Base-by-base conservation (phyloP, 805 yeast genomes). In the Wickerhamiella alocasiicola region DNA sequence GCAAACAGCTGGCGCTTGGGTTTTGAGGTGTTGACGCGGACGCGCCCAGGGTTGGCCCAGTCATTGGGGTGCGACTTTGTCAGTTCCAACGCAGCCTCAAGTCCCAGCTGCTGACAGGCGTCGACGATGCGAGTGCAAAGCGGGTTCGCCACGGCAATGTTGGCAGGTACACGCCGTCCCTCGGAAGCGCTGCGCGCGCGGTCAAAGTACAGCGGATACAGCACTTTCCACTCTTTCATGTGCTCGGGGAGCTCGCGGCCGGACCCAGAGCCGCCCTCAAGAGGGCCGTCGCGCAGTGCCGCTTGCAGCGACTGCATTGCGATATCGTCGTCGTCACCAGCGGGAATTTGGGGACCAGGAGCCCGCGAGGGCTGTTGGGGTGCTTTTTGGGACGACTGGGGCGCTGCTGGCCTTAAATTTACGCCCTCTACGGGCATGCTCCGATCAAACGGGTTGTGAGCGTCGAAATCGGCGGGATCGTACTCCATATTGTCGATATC, bases 41-140 rank as follows among this genome's bases (percentile, higher is more conserved):
- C 87, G 53, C 97, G 71, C n/a, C 98, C 98, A 4, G 96, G 93
- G 55, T 88, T 88, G 49, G 97, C 94, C 71, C 79, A 91, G 61
- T 88, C 97, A 59, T 87, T 94, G 9, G 97, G 97, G 61, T 88
- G 98, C 1, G 80, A 61, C 63, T 85, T 91, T 45, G 80, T 83
- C 46, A 88, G 71, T 68, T 39, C 69, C 31, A 58, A 49, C 17
- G 61, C 59, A 4, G 55, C 46, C 26, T 55, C 56, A 34, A 54
- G 39, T 24, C 66, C 63, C 19, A 62, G 42, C 12, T 52, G 31
- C 68, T 69, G 15, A 38, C 60, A 54, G 6, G 94, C 96, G 51
- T 84, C 94, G 9, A 78, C 70, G 16, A 88, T 68, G 4, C 81
- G 74, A 53, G 77, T 76, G 1, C 95, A 96, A 48, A 88, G 64